Base-by-base conservation (phyloP, 2,329 filamentous ascomycete species). In the Ascochyta pisi region DNA sequence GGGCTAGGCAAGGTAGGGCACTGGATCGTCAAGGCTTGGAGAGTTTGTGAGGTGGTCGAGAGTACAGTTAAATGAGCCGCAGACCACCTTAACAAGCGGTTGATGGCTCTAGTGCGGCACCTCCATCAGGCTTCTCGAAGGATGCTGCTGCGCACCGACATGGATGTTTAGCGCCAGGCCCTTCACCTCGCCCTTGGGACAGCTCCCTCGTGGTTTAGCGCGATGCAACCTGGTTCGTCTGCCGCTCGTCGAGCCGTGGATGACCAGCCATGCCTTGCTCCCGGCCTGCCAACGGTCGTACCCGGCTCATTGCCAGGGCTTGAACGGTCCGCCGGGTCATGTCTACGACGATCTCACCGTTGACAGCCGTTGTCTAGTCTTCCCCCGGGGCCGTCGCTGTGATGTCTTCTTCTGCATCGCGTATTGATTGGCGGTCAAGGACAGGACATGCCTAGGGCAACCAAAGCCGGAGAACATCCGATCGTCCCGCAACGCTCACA, bases 261-360 rank as follows among this genome's bases (percentile, higher is more conserved):
- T 64, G 66, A 63, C 62, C 53, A 63, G 64, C 54, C 55, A 52
- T 54, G 44, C 53, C 61, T 64, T 27, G 26, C 37, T 47, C 44
- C 44, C 27, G 52, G 63, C 57, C 57, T 62, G 56, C 63, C 46
- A 56, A 69, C 66, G 70, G 69, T 67, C 68, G 65, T 60, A 68
- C 66, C 70, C 70, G 70, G 70, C 61, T 72, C 67, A 70, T 65
- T 70, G 61, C 64, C 64, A 63, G 63, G 64, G 67, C 70, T 69
- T 71, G 70, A 70, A 73, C 71, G 58, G 60, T 56, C 56, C 62
- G 61, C 67, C 68, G 70, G 70, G 69, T 64, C 42, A 41, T 35
- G 48, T 44, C 35, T n/a, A 40, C 51, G 60, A 54, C 60, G 60
- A 67, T 65, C 59, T 56, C 33, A 56, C 53, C 53, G 47, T 56